Evolutionary conservation across 225 moss, liverwort and hornwort genomes (phyloP).

Genomic region (Pseudoscleropodium purum): DNA sequence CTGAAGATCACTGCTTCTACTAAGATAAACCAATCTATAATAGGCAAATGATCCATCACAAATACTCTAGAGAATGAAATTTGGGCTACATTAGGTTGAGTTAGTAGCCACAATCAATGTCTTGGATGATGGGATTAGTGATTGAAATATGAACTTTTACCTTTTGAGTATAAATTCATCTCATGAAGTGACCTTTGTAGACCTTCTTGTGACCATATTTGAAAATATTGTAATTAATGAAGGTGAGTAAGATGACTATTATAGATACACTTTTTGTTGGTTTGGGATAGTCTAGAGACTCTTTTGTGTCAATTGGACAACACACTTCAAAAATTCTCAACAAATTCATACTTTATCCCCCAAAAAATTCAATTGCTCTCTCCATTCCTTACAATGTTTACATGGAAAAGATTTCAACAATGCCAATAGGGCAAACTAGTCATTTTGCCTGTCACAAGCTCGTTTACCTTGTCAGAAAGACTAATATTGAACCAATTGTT

Average conservation of each 20-base stretch:
- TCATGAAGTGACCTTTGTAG: background rate
- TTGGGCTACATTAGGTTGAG: background rate
- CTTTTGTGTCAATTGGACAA: background rate
- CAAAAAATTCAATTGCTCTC: too few relatives aligned
- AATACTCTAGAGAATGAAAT: background rate
- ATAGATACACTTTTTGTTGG: background rate
- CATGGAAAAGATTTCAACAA: too few relatives aligned
- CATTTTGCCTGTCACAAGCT: background rate
- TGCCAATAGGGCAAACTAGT: background rate
- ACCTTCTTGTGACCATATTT: background rate
- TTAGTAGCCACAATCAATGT: background rate
- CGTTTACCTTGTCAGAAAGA: background rate
- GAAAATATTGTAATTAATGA: fast-evolving
- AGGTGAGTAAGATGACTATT: background rate
- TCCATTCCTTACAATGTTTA: too few relatives aligned
- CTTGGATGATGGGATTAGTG: background rate
- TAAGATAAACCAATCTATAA: background rate
- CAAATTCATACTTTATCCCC: background rate
- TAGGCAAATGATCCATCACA: background rate
- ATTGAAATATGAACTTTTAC: background rate
- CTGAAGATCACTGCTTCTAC: fast-evolving
- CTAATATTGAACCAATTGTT: background rate
- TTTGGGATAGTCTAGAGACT: fast-evolving
- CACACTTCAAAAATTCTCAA: background rate
- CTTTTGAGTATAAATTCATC: background rate